These are phyloP conservation scores for Psilocybe subaeruginosa DNA, from an alignment of 768 basidiomycete genomes.

Conservation along the genomic window DNA sequence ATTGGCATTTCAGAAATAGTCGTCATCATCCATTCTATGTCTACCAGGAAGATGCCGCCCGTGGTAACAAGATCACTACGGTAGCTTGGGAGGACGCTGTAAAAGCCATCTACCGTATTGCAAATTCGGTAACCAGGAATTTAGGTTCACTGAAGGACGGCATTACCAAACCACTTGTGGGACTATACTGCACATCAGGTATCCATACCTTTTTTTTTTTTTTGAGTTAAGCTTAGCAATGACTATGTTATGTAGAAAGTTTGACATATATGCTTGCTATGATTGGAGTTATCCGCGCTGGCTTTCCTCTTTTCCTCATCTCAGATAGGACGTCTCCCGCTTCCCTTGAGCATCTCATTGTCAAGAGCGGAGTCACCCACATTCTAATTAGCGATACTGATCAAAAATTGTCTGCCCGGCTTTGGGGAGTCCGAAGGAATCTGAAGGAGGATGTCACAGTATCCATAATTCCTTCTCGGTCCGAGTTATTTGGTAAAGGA, in stretches of 20 bases:
- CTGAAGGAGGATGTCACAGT: not conserved
- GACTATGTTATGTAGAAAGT: not conserved
- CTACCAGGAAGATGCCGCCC: not conserved
- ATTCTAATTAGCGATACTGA: not conserved
- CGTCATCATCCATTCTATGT: not conserved
- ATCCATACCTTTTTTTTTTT: not conserved
- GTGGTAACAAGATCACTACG: too few species aligned
- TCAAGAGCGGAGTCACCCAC: not conserved
- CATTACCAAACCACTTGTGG: not conserved
- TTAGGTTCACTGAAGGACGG: not conserved
- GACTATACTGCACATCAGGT: not conserved
- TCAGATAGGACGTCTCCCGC: not conserved
- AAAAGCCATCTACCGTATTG: too few species aligned
- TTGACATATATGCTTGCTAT: not conserved
- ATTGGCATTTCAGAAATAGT: not conserved
- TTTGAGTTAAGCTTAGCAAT: not conserved
- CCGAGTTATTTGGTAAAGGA: not conserved
- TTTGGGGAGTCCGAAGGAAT: too few species aligned
- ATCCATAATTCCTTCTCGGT: not conserved
- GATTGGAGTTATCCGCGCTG: not conserved
- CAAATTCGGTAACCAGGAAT: too few species aligned
- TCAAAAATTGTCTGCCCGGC: not conserved
- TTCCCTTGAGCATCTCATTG: not conserved
- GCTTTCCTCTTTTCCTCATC: not conserved
- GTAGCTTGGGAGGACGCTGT: too few species aligned